Base-by-base conservation (phyloP, 2,329 filamentous ascomycete genomes). In the Trichoderma asperellum region DNA sequence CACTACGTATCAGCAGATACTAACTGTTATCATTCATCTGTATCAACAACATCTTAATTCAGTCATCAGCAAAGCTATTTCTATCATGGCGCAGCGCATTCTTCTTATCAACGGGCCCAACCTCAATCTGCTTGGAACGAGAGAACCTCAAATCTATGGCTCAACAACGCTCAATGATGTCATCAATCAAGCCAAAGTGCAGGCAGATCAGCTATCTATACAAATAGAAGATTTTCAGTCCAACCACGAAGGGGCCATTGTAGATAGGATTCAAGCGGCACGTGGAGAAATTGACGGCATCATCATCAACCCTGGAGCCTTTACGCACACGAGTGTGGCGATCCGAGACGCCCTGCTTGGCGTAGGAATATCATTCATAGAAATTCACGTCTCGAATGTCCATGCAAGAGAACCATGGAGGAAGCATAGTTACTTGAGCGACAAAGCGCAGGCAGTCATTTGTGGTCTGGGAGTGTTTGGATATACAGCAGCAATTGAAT, bases 101-200 rank as follows among this genome's bases (percentile, higher is more conserved):
- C 64, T 67, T 37, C 55, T 67, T 10, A 67, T 67, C 64, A 67
- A 67, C 24, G 64, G 64, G 8, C 64, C 64, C 10, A 67, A 67
- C 6, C 64, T 67, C 18, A 67, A 67, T 21, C 64, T 67, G 2
- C 64, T 67, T 3, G 64, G 64, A 11, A 67, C 64, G 1, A n/a
- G 64, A 37, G 64, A 67, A 18, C 64, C 64, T 29, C 64, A 67
- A 11, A 67, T 67, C 8, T 67, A 67, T 21, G 64, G 64, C 10
- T 67, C 64, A 52, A 35, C 64, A 59, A 67, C 64, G 21, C 55
- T 67, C 16, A 67, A 67, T 8, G 64, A 59, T 24, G 55, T 67
- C 64, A 43, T 67, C 29, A 59, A 37, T 16, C 29, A 67, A 67
- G 64, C 55, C 32, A 49, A 67, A 59, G 27, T n/a, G 11, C 64